Conservation (phyloP, 1,139 yeast species). For the Candida smagusa region DNA sequence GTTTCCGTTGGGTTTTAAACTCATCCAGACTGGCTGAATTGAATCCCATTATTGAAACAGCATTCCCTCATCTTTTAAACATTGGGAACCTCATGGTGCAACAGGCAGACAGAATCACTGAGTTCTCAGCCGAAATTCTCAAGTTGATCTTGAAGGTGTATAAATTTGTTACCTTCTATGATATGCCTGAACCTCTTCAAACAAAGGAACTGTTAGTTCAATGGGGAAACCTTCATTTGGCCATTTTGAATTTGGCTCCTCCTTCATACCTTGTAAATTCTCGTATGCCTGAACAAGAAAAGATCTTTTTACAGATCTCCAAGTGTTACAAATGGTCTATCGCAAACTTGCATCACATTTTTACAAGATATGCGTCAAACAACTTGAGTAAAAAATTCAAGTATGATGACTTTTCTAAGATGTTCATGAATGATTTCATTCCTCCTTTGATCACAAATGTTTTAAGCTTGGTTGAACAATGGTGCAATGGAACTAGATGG, state of each 20-base stretch:
- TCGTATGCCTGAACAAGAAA: constrained; percentile 31
- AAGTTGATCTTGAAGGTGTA: constrained; percentile 74
- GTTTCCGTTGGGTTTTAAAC: constrained; percentile 75
- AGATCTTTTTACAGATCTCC: constrained; percentile 36
- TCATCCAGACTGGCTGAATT: constrained; percentile 50
- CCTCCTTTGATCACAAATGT: constrained; percentile 71
- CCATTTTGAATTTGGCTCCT: constrained; percentile 58
- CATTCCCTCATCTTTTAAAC: constrained; percentile 66
- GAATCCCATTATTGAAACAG: constrained; percentile 57
- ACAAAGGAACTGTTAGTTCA: constrained; percentile 51
- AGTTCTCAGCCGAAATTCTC: constrained; percentile 66
- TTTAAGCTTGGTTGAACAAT: constrained; percentile 64
- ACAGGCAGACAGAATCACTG: constrained; percentile 32
- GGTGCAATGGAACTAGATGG: constrained; percentile 71
- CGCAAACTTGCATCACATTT: constrained; percentile 74
- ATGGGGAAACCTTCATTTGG: constrained; percentile 81
- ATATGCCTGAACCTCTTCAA: constrained; percentile 71
- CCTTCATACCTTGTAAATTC: constrained; percentile 40
- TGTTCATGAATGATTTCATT: constrained; percentile 54
- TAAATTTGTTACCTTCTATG: constrained; percentile 79
- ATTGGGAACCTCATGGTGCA: constrained; percentile 62
- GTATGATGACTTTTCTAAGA: constrained; percentile 47
- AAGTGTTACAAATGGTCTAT: constrained; percentile 92
- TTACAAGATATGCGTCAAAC: constrained; percentile 64
- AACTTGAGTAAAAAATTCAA: constrained; percentile 47